Percentiles rank a stretch among this genome's conserved stretches.
Conservation (phyloP, 176 grass and related monocot genomes). For the Zoysia pacifica region DNA sequence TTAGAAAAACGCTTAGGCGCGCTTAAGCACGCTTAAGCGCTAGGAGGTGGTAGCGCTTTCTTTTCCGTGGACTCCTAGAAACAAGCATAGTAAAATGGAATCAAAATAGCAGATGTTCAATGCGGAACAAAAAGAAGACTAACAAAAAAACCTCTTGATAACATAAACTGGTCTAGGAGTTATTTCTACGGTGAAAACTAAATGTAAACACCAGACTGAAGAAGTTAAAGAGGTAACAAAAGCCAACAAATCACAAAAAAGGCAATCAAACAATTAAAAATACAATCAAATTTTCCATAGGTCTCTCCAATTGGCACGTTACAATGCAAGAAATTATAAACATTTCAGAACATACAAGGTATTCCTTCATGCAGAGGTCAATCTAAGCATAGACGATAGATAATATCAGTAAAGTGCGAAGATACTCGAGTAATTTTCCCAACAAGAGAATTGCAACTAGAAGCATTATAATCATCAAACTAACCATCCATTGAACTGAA, state of each 20-base stretch:
- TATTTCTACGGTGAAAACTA: neutral
- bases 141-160: neutral
- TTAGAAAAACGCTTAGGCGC: no score
- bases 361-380: no score
- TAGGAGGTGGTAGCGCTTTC: no score
- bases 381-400: no score
- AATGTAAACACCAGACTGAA: conserved; percentile 6
- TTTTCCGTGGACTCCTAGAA: neutral
- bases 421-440: neutral
- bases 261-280: neutral
- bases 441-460: neutral
- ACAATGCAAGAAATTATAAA: no score
- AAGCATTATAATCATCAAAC: neutral
- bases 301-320: no score
- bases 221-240: conserved; percentile 24
- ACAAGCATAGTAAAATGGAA: conserved; percentile 21
- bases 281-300: no score
- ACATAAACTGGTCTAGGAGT: neutral
- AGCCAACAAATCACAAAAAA: conserved; percentile 10
- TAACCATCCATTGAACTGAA: neutral
- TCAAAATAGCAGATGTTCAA: neutral
- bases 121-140: neutral
- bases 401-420: neutral
- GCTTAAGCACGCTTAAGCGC: no score
- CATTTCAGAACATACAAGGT: no score